Evolutionary conservation across 495 filamentous ascomycete species (phyloP), one percentile per base, ranked within the genome.

Genomic region (Chlorociboria aeruginascens): DNA sequence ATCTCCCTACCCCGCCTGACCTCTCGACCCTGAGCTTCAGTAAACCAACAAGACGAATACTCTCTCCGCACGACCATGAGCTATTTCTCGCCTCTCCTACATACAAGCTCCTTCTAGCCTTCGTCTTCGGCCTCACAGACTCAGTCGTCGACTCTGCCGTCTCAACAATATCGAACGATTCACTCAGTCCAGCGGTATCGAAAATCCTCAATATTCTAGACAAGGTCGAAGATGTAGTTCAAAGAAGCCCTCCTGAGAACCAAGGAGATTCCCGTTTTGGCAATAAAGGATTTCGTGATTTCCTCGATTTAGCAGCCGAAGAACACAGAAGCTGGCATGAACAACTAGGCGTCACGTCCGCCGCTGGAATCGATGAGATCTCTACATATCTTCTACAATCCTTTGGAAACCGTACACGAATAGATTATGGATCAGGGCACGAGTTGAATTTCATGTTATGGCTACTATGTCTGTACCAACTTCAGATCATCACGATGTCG

Each of bases 341-440:
- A 37, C 65, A 71, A 35, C 69, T 82, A 2, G 77, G 73, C 3
- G 43, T 83, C 20, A 46, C 66, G n/a, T 66, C 74, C 40, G 43
- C 61, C 17, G 70, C 66, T 3, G 81, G 83, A 4, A 71, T 82
- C 29, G 61, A 68, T 1, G 92, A 98, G 61, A 69, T 80, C 7
- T 81, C 81, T 7, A 74, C 80, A 35, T 99, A 99, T 59, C 71
- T 99, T 41, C 66, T 76, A 49, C 76, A 94, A 57, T 82, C 82
- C 1, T 84, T 95, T 41, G 92, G 92, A 40, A 94, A 92, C 60
- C 72, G 80, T 40, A 74, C 78, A 29, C 77, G 92, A n/a, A 86
- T 98, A 52, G 92, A 98, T 67, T 98, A 98, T 65, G 92, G 92
- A 53, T 93, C 86, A 0, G 92, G 92, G 7, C 92, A 98, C 62